These are phyloP conservation scores for Candida ascalaphidarum DNA, from an alignment of 805 yeast species.

Conservation along the genomic window DNA sequence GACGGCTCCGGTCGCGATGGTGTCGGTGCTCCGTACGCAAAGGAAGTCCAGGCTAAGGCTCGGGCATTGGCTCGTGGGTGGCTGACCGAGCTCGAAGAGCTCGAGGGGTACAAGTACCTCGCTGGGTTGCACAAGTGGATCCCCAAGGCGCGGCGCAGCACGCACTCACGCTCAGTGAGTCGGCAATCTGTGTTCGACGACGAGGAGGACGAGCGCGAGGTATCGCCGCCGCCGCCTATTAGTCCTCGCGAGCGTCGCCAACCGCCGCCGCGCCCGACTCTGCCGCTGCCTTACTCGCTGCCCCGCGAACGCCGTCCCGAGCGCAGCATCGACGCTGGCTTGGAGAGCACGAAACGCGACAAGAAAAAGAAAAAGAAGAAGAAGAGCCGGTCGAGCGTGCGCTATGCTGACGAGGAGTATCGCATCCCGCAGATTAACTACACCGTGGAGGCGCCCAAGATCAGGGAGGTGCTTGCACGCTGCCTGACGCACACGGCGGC, in stretches of 20 bases:
- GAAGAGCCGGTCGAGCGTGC: slow-evolving; percentile 6
- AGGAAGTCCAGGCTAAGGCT: slow-evolving; percentile 38
- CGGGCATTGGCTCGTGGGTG: slow-evolving; percentile 54
- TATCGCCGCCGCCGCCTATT: no score
- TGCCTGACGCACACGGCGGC: slow-evolving; percentile 69
- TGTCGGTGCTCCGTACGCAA: slow-evolving; percentile 25
- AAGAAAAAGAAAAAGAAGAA: background rate
- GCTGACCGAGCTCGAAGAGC: slow-evolving; percentile 48
- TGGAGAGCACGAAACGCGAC: background rate
- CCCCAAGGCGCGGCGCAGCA: slow-evolving; percentile 23
- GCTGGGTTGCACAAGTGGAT: slow-evolving; percentile 36
- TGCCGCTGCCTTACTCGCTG: background rate
- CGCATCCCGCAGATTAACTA: slow-evolving; percentile 63
- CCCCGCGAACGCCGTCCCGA: background rate
- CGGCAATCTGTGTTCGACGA: background rate
- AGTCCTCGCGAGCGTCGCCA: slow-evolving; percentile 5
- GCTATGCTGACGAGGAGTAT: slow-evolving; percentile 41
- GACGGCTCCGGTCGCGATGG: slow-evolving; percentile 28
- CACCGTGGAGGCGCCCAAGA: slow-evolving; percentile 63
- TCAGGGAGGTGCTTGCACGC: slow-evolving; percentile 60
- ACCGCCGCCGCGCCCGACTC: slow-evolving; percentile 12
- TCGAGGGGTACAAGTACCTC: slow-evolving; percentile 41
- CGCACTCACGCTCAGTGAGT: background rate
- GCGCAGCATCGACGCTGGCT: no score
- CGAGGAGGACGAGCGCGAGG: no score